Percentiles rank a stretch among this genome's conserved stretches.
Evolutionary conservation across 2,329 filamentous ascomycete species (phyloP).

Genomic region (Chrysosporium keratinophilum): DNA sequence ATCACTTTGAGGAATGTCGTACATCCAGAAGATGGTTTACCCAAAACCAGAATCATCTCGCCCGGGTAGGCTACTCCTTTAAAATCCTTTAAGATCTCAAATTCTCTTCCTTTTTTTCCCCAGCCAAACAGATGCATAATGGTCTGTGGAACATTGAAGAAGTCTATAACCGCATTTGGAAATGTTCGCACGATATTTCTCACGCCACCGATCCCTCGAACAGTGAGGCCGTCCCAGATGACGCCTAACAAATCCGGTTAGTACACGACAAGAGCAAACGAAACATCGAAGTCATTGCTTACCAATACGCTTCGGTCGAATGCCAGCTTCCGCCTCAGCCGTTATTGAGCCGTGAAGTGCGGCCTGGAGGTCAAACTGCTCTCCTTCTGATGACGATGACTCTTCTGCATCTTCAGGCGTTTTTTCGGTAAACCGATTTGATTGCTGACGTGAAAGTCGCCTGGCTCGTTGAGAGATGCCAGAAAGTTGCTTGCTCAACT

Average conservation of each 20-base stretch:
- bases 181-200: conserved; percentile 67
- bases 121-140: conserved; percentile 53
- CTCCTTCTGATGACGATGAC: conserved; percentile 36
- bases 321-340: conserved; percentile 65
- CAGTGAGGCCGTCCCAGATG: conserved; percentile 66
- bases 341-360: conserved; percentile 61
- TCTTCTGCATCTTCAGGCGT: conserved; percentile 45
- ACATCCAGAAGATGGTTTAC: conserved; percentile 62
- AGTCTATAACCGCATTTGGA: conserved; percentile 63
- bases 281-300: conserved; percentile 5
- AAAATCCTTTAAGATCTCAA: conserved; percentile 60
- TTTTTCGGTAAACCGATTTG: conserved; percentile 22
- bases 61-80: conserved; percentile 58
- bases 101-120: conserved; percentile 58
- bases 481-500: conserved; percentile 33
- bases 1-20: conserved; percentile 79
- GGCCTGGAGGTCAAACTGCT: conserved; percentile 64
- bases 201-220: conserved; percentile 62
- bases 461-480: conserved; percentile 30
- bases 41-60: conserved; percentile 80
- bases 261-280: background rate
- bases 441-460: conserved; percentile 28
- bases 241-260: conserved; percentile 41
- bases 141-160: conserved; percentile 64
- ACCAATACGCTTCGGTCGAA: conserved; percentile 66